phyloP scores from a whole-genome alignment of 2,329 filamentous ascomycete species.

The Diaporthe sp. region DNA sequence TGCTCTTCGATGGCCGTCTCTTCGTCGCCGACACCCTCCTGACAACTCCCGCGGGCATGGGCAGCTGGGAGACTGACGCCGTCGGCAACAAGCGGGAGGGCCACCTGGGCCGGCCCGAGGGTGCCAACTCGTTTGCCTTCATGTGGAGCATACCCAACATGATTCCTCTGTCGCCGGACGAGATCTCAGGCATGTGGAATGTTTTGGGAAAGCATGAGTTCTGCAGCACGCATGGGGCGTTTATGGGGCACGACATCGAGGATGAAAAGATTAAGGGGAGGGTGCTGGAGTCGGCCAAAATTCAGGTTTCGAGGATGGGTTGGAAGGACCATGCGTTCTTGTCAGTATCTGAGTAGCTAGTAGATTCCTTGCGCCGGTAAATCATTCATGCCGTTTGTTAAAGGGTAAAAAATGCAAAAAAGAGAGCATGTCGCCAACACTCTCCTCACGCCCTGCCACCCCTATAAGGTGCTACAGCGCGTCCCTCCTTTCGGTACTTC shows the following conservation, averaged over 20 bases:
- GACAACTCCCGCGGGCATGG: constrained; percentile 70
- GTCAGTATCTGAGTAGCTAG: constrained; percentile 1
- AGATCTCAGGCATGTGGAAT: constrained; percentile 77
- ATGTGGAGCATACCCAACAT: constrained; percentile 82
- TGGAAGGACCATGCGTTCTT: constrained; percentile 54
- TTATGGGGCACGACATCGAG: constrained; percentile 71
- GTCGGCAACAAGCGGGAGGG: constrained; percentile 45
- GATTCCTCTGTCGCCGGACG: constrained; percentile 75
- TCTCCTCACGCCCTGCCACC: constrained; percentile 17
- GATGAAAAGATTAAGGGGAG: constrained; percentile 67
- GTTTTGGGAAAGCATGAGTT: constrained; percentile 72
- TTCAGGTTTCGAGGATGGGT: constrained; percentile 69
- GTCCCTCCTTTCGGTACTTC: constrained; percentile 15
- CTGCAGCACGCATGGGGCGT: constrained; percentile 73
- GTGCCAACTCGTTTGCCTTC: constrained; percentile 70
- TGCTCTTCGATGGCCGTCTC: constrained; percentile 71
- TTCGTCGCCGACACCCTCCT: constrained; percentile 83
- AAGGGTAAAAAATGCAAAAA: background rate
- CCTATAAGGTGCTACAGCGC: constrained; percentile 12
- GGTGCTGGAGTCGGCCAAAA: constrained; percentile 81
- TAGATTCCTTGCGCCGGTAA: background rate
- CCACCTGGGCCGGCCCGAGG: constrained; percentile 47
- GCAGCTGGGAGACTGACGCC: constrained; percentile 58
- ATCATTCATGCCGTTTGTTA: background rate
- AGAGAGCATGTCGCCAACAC: background rate